Conservation (phyloP, 768 basidiomycete species). For the Mrakia hoshinonis region DNA sequence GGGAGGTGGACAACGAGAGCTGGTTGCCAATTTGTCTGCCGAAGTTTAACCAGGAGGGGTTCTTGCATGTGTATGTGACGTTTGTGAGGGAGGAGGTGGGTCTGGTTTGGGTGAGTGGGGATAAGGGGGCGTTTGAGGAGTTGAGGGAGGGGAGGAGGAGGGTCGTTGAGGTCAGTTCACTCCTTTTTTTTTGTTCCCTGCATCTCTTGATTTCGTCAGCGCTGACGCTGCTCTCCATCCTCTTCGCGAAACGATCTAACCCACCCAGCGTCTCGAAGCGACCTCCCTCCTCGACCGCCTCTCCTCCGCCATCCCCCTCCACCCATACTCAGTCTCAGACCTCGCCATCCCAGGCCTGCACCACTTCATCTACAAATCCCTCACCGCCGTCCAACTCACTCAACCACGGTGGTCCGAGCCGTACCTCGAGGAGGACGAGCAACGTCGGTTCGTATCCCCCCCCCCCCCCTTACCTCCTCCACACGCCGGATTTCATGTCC, state of each 20-base stretch:
- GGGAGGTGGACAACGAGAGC: conserved; percentile 52
- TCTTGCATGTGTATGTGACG: conserved; percentile 73
- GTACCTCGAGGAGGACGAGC: conserved; percentile 57
- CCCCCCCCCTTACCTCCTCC: neutral
- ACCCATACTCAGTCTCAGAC: conserved; percentile 46
- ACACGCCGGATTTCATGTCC: neutral
- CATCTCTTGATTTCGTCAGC: neutral
- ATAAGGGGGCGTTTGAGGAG: conserved; percentile 69
- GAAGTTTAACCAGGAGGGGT: conserved; percentile 79
- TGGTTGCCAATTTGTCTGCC: conserved; percentile 96
- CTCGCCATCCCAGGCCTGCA: conserved; percentile 80
- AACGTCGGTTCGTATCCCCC: conserved; percentile 49
- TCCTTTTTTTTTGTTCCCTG: neutral
- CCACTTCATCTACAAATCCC: conserved; percentile 92
- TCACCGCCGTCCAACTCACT: conserved; percentile 80
- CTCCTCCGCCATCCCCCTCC: conserved; percentile 43
- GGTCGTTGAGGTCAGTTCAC: conserved; percentile 50
- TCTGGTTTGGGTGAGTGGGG: conserved; percentile 70
- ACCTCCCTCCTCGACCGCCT: neutral
- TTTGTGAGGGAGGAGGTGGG: conserved; percentile 47
- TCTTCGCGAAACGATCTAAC: neutral
- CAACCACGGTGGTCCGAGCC: conserved; percentile 76
- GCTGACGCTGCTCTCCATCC: neutral
- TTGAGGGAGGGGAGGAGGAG: conserved; percentile 66
- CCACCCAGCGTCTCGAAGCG: neutral